phyloP scores from a whole-genome alignment of 139 green algal species.

The Picochlorum sp. region DNA sequence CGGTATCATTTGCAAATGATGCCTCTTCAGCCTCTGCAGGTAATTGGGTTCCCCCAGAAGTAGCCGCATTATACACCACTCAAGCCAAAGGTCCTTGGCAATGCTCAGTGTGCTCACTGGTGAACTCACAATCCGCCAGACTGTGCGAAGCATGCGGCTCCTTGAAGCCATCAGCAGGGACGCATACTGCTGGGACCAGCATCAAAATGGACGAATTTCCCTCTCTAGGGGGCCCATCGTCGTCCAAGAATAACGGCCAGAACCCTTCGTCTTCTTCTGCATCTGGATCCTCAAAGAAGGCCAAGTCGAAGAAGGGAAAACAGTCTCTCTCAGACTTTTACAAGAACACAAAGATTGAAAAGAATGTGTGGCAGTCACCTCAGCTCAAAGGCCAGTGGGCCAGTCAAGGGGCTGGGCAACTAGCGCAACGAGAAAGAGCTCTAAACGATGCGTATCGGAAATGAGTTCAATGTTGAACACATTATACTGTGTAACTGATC shows the following conservation, averaged over 20 bases:
- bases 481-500: too few species aligned
- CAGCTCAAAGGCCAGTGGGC: constrained; percentile 12
- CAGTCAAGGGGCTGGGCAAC: constrained; percentile 6
- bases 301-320: neutral
- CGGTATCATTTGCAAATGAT: constrained; percentile 21
- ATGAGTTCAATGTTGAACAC: neutral
- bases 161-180: neutral
- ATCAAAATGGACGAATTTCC: neutral
- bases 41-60: constrained; percentile 64
- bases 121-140: constrained; percentile 31
- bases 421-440: constrained; percentile 20
- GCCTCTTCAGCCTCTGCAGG: neutral
- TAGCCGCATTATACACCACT: constrained; percentile 36
- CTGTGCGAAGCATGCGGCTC: constrained; percentile 44
- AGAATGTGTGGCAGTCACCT: constrained; percentile 30
- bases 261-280: neutral
- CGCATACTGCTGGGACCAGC: neutral
- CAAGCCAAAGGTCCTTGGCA: constrained; percentile 34
- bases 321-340: constrained; percentile 10
- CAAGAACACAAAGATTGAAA: constrained; percentile 12
- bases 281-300: neutral
- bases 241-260: neutral
- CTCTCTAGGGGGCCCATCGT: too few species aligned
- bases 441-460: constrained; percentile 28
- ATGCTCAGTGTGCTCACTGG: constrained; percentile 44